Percentiles rank a stretch among this genome's conserved stretches.
These are phyloP conservation scores for Ramalina peruviana DNA, from an alignment of 495 filamentous ascomycete species.

Conservation along the genomic window DNA sequence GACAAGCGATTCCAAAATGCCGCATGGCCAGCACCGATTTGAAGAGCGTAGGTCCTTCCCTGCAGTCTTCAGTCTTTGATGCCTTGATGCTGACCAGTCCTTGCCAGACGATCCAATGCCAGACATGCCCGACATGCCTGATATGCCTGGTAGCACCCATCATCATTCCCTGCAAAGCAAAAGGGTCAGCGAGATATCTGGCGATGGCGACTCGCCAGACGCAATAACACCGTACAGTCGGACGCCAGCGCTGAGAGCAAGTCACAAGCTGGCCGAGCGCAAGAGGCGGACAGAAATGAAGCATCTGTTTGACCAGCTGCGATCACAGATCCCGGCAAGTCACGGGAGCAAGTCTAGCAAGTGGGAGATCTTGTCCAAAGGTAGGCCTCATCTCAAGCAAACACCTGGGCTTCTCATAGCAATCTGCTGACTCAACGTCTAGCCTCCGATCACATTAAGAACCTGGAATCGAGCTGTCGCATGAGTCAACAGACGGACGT, in stretches of 20 bases:
- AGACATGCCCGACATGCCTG: constrained; percentile 10
- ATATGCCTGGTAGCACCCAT: constrained; percentile 31
- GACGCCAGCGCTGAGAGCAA: constrained; percentile 87
- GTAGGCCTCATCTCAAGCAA: constrained; percentile 30
- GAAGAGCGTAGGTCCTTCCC: constrained; percentile 35
- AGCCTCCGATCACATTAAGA: constrained; percentile 30
- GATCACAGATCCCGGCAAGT: constrained; percentile 68
- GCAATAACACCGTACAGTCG: constrained; percentile 73
- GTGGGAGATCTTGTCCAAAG: constrained; percentile 96
- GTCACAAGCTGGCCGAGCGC: constrained; percentile 89
- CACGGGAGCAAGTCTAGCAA: constrained; percentile 92
- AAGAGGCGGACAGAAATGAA: constrained; percentile 98
- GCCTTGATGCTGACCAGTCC: too few relatives aligned
- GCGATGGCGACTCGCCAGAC: constrained; percentile 38
- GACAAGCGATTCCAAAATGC: constrained; percentile 53
- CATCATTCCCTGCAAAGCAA: constrained; percentile 68
- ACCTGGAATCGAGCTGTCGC: constrained; percentile 25
- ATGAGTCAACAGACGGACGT: constrained; percentile 24
- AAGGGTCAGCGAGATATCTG: constrained; percentile 51
- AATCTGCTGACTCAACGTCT: constrained; percentile 18
- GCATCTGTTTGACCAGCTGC: constrained; percentile 78
- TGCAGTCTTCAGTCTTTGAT: background rate
- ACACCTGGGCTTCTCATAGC: constrained; percentile 23
- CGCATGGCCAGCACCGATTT: constrained; percentile 53
- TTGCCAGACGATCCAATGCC: background rate